A percentile compares a stretch with the other conserved stretches of the same genome.
phyloP scores from a whole-genome alignment of 257 asterid species.

The Verbascum thapsus region DNA sequence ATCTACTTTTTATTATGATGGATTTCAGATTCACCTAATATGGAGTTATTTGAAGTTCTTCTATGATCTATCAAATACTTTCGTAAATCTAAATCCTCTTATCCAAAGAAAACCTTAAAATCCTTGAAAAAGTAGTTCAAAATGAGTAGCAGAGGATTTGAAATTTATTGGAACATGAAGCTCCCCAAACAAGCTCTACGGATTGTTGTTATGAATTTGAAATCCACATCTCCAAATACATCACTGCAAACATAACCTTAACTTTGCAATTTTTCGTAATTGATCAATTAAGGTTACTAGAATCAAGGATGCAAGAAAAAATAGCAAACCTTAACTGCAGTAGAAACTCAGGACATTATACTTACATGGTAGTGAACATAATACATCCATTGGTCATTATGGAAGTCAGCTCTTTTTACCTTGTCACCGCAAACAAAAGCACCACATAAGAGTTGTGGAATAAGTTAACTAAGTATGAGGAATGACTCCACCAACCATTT shows the following conservation, averaged over 20 bases:
- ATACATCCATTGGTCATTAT: slow-evolving; percentile 51
- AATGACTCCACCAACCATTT: slow-evolving; percentile 10
- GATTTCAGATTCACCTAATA: too few relatives aligned
- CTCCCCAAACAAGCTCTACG: too few relatives aligned
- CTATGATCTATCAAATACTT: too few relatives aligned
- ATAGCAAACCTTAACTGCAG: slow-evolving; percentile 13
- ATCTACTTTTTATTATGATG: too few relatives aligned
- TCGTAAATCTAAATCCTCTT: too few relatives aligned
- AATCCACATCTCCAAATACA: too few relatives aligned
- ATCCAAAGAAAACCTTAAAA: too few relatives aligned
- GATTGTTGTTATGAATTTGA: too few relatives aligned
- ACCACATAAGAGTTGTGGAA: slow-evolving; percentile 8
- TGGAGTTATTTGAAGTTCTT: too few relatives aligned
- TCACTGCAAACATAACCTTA: neutral
- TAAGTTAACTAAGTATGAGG: slow-evolving; percentile 11
- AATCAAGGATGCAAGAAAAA: slow-evolving; percentile 15
- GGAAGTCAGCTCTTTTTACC: slow-evolving; percentile 50
- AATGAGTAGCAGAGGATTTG: too few relatives aligned
- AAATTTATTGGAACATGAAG: too few relatives aligned
- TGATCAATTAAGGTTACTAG: slow-evolving; percentile 5
- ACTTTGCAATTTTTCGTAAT: slow-evolving; percentile 13
- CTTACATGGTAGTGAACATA: slow-evolving; percentile 75
- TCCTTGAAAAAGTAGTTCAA: too few relatives aligned
- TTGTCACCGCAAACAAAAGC: slow-evolving; percentile 29
- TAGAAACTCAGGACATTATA: slow-evolving; percentile 14